Base-by-base conservation (phyloP, 257 asterid genomes). In the Solanum virginianum region DNA sequence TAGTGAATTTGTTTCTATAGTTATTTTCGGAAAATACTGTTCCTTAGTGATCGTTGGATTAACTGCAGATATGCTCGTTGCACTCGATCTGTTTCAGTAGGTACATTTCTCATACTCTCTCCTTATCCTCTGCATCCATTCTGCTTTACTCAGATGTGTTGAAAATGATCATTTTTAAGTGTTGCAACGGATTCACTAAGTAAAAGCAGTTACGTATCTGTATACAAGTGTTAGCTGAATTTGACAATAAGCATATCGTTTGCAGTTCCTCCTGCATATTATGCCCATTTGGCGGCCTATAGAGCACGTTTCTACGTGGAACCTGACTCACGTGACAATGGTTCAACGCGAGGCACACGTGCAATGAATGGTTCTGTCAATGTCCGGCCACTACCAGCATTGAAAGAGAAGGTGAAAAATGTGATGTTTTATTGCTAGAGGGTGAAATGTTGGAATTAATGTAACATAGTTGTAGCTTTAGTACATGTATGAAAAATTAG, bases 181-280 rank as follows among this genome's bases (percentile, higher is more conserved):
- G 29, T 11, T 59, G 14, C 13, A 59, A 59, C 29, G 10, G 29
- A 59, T n/a, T 59, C 7, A 20, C 10, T 17, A 36, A 70, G 80
- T 10, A 18, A 41, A 10, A 70, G 5, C n/a, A 70, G 4, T 41
- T 39, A 39, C 17, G 10, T 5, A 18, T 69, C 4, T 39, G 79
- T 15, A 69, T 70, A 18, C 7, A 10, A 18, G 54, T 70, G 54
- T 63, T 24, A 12, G 29, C 6, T 75, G 0, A 75, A 75, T 0
- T 24, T 49, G 62, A 15, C 0, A 22, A 49, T 47, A 74, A 74
- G 5, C 63, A 45, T 72, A 72, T 51, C 10, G n/a, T 16, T 51
- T 69, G 84, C 93, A 96, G 99, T 96, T 88, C 98, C 99, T 72
- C 99, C 99, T 2, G 99, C 98, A 51, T 96, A 96, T 88, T 96